Evolutionary conservation across 148 eudicot genomes (phyloP), one percentile per base, ranked within the genome.

Genomic region (Fagopyrum esculentum): DNA sequence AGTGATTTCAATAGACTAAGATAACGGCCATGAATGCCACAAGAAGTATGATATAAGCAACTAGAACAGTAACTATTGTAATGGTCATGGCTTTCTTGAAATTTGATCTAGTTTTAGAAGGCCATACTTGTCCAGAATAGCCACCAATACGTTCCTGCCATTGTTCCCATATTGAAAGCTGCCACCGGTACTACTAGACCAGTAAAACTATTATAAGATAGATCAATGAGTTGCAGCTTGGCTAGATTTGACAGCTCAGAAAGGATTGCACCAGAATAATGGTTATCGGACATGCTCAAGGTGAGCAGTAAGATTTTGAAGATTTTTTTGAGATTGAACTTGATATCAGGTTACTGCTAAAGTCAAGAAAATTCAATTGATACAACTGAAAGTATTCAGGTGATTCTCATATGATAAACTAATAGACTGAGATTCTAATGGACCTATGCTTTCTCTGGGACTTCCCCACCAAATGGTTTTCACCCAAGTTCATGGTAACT

Each of bases 201-300:
- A 7, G 83, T 81, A 61, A 93, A 76, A 9, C 85, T 69, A 69
- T 93, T 93, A 81, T 85, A 83, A 43, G 98, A 89, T 17, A 66
- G 16, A 78, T 94, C 97, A 49, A 94, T 59, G 10, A 68, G 68
- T 56, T 47, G 80, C 77, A 94, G 69, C 68, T 91, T 91, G 55
- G 71, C 49, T 93, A 94, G 85, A 70, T 40, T 75, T 12, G 89
- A 81, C 22, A 94, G 77, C 29, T 87, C 57, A 8, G 82, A 48
- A 61, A 96, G 91, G 76, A 94, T 83, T 4, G 49, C 57, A 22
- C 98, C 97, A 3, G 95, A 86, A 54, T 91, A 85, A 83, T 83
- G 76, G 78, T 93, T 93, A 45, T 89, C 89, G 4, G 98, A 91
- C 9, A 94, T 80, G 75, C 90, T 91, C 75, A 94, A 79, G 72